These are phyloP conservation scores for Amesomyces nigricolor DNA, from an alignment of 2,329 filamentous ascomycete genomes.

Conservation along the genomic window DNA sequence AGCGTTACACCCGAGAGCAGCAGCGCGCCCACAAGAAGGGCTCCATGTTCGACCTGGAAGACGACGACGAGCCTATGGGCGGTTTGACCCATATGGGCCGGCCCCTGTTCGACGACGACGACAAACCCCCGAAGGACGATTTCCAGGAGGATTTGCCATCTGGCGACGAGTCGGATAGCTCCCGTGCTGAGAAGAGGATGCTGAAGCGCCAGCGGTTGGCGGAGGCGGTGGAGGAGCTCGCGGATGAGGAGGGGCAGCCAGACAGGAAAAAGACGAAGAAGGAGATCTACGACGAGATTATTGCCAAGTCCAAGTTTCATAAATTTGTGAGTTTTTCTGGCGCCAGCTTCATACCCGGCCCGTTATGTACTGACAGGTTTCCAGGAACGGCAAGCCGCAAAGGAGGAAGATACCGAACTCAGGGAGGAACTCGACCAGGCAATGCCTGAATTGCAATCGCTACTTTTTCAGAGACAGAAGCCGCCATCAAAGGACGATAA, in stretches of 20 bases:
- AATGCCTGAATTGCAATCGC: slow-evolving; percentile 66
- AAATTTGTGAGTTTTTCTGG: slow-evolving; percentile 54
- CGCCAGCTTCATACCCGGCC: not conserved
- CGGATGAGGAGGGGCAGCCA: slow-evolving; percentile 52
- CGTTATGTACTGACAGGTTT: not conserved
- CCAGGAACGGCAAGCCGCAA: slow-evolving; percentile 75
- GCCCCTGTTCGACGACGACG: slow-evolving; percentile 61
- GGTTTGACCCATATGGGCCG: slow-evolving; percentile 79
- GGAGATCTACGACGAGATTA: slow-evolving; percentile 96
- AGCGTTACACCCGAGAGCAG: slow-evolving; percentile 86
- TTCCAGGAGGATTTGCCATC: slow-evolving; percentile 68
- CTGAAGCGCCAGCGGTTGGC: slow-evolving; percentile 52
- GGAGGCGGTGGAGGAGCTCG: slow-evolving; percentile 45
- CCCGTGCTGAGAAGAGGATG: slow-evolving; percentile 48
- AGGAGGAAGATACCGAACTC: slow-evolving; percentile 89
- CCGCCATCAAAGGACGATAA: slow-evolving; percentile 33
- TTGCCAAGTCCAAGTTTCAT: slow-evolving; percentile 92
- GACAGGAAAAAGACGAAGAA: slow-evolving; percentile 91
- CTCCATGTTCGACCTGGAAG: slow-evolving; percentile 86
- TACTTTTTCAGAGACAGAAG: slow-evolving; percentile 54
- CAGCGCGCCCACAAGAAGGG: slow-evolving; percentile 70
- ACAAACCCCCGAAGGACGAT: slow-evolving; percentile 56
- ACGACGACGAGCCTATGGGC: slow-evolving; percentile 59
- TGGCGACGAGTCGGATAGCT: slow-evolving; percentile 49
- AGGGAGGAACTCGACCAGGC: slow-evolving; percentile 80